Base-by-base conservation (phyloP, 345 rosid genomes). In the Moricandia arvensis region DNA sequence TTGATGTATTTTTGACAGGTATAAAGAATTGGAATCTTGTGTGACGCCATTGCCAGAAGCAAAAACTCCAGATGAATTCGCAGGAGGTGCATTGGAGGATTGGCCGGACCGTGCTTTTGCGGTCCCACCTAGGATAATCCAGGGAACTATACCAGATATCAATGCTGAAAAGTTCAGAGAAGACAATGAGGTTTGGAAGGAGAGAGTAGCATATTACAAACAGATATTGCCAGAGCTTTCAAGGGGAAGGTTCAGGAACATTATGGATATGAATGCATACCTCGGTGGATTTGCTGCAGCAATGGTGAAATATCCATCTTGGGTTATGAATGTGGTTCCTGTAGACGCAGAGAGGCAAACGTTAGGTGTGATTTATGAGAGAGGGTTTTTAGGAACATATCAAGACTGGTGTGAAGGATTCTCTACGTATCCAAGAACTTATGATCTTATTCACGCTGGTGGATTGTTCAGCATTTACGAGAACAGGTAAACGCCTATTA, bases 351-450 rank as follows among this genome's bases (percentile, higher is more conserved):
- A 90, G 62, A 87, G 71, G 29, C 90, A 95, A 85, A 91, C 97
- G 1, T 81, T 95, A 12, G 97, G 99, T 7, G 85, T 73, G 33
- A 81, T 95, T 59, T 95, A 81, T 11, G 97, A 95, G 62, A 82
- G 99, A 5, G 99, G 99, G 0, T 74, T 91, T 13, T 85, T 95
- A 15, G 97, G 99, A 11, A 80, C 96, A 0, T 95, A 95, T 58
- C 97, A 91, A 61, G 95, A 95, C 68, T 95, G 97, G 99, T 95
- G 99, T 33, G 99, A 95, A 84, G 93, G 96, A 2, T 85, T 95
- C 81, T 95, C 99, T 2, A 95, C 99, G 1, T 95, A 95, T 84
- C 99, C 99, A 54, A 89, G 99, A 77, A 95, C 99, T 0, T 95
- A 95, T 12, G 99, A 95, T 85, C 85, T 95, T 71, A 88, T 95